Base-by-base conservation (phyloP, 2,329 filamentous ascomycete species). In the Pseudocercospora fijiensis region DNA sequence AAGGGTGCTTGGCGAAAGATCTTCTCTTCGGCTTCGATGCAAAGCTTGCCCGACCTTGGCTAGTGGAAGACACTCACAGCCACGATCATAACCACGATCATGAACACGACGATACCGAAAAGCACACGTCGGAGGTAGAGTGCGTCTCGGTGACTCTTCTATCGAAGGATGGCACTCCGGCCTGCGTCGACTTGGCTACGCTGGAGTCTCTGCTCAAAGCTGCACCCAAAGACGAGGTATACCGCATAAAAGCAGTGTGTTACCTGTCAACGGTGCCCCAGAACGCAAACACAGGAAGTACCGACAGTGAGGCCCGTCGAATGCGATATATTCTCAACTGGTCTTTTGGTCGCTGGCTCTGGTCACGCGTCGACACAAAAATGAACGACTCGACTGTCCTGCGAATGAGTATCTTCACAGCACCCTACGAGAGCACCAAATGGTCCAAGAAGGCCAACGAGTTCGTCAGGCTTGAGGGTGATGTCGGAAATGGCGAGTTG, bases 271-370 rank as follows among this genome's bases (percentile, higher is more conserved):
- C 76, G 0, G 78, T 80, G 0, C 80, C 81, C 5, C 70, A 69
- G 49, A 61, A 69, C 10, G 61, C 70, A 10, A 80, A 82, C 16
- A 78, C 79, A 18, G 69, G 75, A 11, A 69, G 72, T 6, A 66
- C 71, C 1, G 67, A 69, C 27, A 74, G 78, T 57, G 70, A 76
- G 6, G 69, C 74, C 13, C 69, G 73, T 8, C 73, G 76, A 20
- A 76, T 78, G 16, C 83, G 90, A 61, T 97, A 95, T 75, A 96
- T 99, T 51, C 84, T 99, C 64, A 99, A 99, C 76, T 99, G 95
- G 95, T 95, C 95, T 0, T 99, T 99, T 78, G 92, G 92, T 0
- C 85, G 95, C 28, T 99, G 95, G 94, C 96, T 88, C 0, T 96
- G 94, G 74, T 79, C 88, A 4, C 70, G 76, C 0, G 68, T 72